Evolutionary conservation across 768 basidiomycete species (phyloP).

Genomic region (Boletus sp.): DNA sequence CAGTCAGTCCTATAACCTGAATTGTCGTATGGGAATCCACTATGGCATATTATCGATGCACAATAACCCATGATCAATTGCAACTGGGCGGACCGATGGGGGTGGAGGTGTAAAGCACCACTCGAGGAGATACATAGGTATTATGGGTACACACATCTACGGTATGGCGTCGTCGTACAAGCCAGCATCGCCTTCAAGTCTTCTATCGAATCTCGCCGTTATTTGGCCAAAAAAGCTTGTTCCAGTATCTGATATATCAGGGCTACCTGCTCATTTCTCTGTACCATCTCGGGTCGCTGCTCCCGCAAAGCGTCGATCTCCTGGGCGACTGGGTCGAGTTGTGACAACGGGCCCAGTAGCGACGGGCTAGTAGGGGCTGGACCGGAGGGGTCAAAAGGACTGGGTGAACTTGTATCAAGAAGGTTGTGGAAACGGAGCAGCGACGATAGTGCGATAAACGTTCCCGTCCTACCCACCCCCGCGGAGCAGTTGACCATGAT

Average conservation of each 20-base stretch:
- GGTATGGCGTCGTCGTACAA: background rate
- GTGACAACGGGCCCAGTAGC: slow-evolving; percentile 58
- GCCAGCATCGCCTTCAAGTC: background rate
- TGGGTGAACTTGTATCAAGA: slow-evolving; percentile 30
- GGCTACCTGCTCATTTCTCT: slow-evolving; percentile 61
- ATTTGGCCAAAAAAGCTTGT: slow-evolving; percentile 22
- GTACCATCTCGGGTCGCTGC: slow-evolving; percentile 81
- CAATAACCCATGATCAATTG: background rate
- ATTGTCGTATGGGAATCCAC: no score
- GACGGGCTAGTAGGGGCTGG: slow-evolving; percentile 39
- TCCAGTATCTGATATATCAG: slow-evolving; percentile 64
- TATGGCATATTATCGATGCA: background rate
- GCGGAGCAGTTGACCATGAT: slow-evolving; percentile 85
- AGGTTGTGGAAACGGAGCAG: slow-evolving; percentile 63
- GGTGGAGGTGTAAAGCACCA: background rate
- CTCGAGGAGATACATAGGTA: background rate
- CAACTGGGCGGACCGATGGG: no score
- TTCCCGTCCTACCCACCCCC: slow-evolving; percentile 83
- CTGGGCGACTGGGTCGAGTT: slow-evolving; percentile 54
- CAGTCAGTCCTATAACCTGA: no score
- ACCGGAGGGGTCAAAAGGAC: slow-evolving; percentile 25
- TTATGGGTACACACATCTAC: background rate
- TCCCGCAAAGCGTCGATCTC: slow-evolving; percentile 80
- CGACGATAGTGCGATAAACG: slow-evolving; percentile 80
- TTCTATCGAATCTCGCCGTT: background rate